Conservation (phyloP, 257 asterid genomes). For the Ballota nigra region DNA sequence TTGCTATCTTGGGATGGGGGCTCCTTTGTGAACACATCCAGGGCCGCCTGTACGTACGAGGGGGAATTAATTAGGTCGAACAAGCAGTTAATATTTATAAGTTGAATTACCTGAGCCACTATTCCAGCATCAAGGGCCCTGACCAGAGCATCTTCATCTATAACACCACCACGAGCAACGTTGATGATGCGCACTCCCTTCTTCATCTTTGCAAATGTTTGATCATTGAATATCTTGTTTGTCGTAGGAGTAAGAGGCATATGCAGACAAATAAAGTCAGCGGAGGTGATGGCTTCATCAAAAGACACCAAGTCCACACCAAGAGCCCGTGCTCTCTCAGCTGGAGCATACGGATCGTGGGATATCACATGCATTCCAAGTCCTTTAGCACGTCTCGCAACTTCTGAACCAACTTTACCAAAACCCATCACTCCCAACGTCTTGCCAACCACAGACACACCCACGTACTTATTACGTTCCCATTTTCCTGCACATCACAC, state of each 20-base stretch:
- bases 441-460: slow-evolving; percentile 85
- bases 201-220: slow-evolving; percentile 80
- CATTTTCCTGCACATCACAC: slow-evolving; percentile 56
- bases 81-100: too few species aligned
- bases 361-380: slow-evolving; percentile 90
- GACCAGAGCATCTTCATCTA: slow-evolving; percentile 88
- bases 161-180: slow-evolving; percentile 92
- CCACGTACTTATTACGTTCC: slow-evolving; percentile 53
- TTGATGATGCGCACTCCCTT: slow-evolving; percentile 73
- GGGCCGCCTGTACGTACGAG: slow-evolving; percentile 53
- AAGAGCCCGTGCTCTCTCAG: slow-evolving; percentile 80
- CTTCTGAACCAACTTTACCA: slow-evolving; percentile 78
- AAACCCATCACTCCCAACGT: slow-evolving; percentile 89
- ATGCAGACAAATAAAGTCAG: slow-evolving; percentile 85
- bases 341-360: slow-evolving; percentile 96
- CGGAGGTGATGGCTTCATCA: slow-evolving; percentile 72
- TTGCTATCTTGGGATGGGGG: slow-evolving; percentile 74
- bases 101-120: slow-evolving; percentile 72
- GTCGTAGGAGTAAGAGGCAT: slow-evolving; percentile 94
- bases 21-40: slow-evolving; percentile 80
- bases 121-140: slow-evolving; percentile 78
- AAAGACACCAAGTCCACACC: slow-evolving; percentile 87
- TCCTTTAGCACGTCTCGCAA: slow-evolving; percentile 87
- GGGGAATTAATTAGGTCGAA: too few species aligned
- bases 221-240: slow-evolving; percentile 64